phyloP scores from a whole-genome alignment of 768 basidiomycete species.

The Rhizopogon vinicolor region DNA sequence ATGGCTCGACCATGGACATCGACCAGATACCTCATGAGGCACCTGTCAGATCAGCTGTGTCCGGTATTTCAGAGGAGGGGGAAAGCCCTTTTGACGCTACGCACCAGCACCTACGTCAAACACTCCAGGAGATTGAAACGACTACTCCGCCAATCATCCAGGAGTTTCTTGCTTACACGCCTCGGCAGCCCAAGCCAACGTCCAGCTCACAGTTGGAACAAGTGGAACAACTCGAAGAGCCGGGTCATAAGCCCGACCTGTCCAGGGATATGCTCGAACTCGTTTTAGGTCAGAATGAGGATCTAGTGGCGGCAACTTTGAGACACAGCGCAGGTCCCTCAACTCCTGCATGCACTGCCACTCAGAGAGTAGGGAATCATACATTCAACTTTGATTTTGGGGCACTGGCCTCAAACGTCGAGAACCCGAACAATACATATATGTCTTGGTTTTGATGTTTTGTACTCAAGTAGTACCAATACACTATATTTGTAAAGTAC shows the following conservation, averaged over 20 bases:
- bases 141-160: slow-evolving; percentile 15
- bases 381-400: slow-evolving; percentile 62
- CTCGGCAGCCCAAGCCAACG: slow-evolving; percentile 9
- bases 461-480: not conserved
- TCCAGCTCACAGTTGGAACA: slow-evolving; percentile 10
- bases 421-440: slow-evolving; percentile 51
- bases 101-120: slow-evolving; percentile 20
- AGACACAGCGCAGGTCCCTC: slow-evolving; percentile 14
- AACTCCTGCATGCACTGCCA: slow-evolving; percentile 15
- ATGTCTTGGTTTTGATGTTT: slow-evolving; percentile 61
- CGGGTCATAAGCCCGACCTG: slow-evolving; percentile 18
- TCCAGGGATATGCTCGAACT: slow-evolving; percentile 29
- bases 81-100: slow-evolving; percentile 14
- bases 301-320: slow-evolving; percentile 13
- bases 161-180: slow-evolving; percentile 19
- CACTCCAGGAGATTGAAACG: slow-evolving; percentile 19
- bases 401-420: slow-evolving; percentile 48
- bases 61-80: not conserved
- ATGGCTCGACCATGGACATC: slow-evolving; percentile 20
- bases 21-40: slow-evolving; percentile 11
- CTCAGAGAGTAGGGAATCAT: slow-evolving; percentile 44
- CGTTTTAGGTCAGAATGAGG: slow-evolving; percentile 25
- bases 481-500: not conserved
- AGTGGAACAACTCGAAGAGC: slow-evolving; percentile 15
- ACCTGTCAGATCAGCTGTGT: not conserved